Percentiles rank a stretch among this genome's conserved stretches.
phyloP scores from a whole-genome alignment of 306 rosid species.

The Pterocarpus santalinus region DNA sequence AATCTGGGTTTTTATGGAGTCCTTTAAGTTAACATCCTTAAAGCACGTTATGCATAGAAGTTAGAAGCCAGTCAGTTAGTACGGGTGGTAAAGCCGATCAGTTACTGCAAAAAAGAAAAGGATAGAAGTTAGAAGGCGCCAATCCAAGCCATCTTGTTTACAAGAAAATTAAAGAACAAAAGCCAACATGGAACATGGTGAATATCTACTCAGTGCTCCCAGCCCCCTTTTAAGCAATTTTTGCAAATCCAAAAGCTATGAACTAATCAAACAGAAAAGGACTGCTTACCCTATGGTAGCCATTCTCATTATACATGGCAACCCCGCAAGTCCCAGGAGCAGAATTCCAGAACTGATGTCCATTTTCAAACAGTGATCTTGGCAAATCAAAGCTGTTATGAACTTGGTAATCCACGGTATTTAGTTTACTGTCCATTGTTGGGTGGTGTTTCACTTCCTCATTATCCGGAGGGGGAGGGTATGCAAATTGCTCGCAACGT shows the following conservation, averaged over 20 bases:
- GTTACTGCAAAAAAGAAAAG: conserved; percentile 63
- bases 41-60: neutral
- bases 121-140: conserved; percentile 22
- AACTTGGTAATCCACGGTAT: conserved; percentile 61
- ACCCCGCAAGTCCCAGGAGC: conserved; percentile 61
- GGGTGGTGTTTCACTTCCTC: conserved; percentile 50
- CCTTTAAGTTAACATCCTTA: conserved; percentile 39
- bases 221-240: neutral
- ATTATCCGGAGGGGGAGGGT: conserved; percentile 59
- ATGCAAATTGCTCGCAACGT: conserved; percentile 61
- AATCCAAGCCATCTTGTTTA: conserved; percentile 32
- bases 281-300: conserved; percentile 63
- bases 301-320: conserved; percentile 65
- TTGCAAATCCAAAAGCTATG: neutral
- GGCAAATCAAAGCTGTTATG: conserved; percentile 61
- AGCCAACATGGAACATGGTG: conserved; percentile 1
- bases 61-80: neutral
- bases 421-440: conserved; percentile 52
- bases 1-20: conserved; percentile 24
- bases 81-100: conserved; percentile 31
- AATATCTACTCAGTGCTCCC: conserved; percentile 13
- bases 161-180: conserved; percentile 22
- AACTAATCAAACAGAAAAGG: conserved; percentile 15
- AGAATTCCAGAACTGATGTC: conserved; percentile 68
- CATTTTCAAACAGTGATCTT: conserved; percentile 60